A percentile compares a stretch with the other conserved stretches of the same genome.
Evolutionary conservation across 345 rosid species (phyloP).

Genomic region (Camelina sativa): DNA sequence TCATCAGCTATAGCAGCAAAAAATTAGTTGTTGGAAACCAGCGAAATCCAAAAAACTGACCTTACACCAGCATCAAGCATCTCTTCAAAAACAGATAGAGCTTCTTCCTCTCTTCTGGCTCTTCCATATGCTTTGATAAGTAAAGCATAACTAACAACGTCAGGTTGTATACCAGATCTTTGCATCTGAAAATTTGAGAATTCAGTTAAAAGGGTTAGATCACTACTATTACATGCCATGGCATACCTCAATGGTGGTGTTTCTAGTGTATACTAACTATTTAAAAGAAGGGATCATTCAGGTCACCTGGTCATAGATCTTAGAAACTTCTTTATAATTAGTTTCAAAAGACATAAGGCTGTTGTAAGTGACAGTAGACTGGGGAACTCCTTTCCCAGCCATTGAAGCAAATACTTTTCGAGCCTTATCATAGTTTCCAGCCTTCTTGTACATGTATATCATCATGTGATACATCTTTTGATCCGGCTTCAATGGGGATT

Average conservation of each 20-base stretch:
- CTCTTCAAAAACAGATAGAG: slow-evolving; percentile 95
- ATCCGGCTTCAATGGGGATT: slow-evolving; percentile 76
- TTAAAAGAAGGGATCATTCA: neutral
- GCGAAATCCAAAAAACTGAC: slow-evolving; percentile 47
- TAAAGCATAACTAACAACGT: slow-evolving; percentile 88
- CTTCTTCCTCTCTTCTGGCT: slow-evolving; percentile 97
- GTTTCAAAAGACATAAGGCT: slow-evolving; percentile 94
- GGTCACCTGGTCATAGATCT: slow-evolving; percentile 89
- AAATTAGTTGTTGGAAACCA: neutral
- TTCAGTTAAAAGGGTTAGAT: slow-evolving; percentile 17
- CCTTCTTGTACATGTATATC: slow-evolving; percentile 91
- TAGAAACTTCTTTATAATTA: slow-evolving; percentile 93
- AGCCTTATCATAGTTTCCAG: slow-evolving; percentile 86
- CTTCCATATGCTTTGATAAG: slow-evolving; percentile 94
- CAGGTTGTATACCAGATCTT: slow-evolving; percentile 83
- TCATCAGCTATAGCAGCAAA: neutral
- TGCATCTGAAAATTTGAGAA: slow-evolving; percentile 69
- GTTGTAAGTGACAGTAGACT: slow-evolving; percentile 81
- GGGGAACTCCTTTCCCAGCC: slow-evolving; percentile 73
- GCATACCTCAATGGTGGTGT: neutral
- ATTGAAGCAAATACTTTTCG: slow-evolving; percentile 71
- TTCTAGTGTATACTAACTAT: neutral
- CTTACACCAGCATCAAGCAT: slow-evolving; percentile 97
- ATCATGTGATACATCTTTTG: slow-evolving; percentile 97
- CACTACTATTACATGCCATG: slow-evolving; percentile 17